A percentile compares a stretch with the other conserved stretches of the same genome.
Evolutionary conservation across 148 eudicot species (phyloP).

Genomic region (Polygonum maritimum): DNA sequence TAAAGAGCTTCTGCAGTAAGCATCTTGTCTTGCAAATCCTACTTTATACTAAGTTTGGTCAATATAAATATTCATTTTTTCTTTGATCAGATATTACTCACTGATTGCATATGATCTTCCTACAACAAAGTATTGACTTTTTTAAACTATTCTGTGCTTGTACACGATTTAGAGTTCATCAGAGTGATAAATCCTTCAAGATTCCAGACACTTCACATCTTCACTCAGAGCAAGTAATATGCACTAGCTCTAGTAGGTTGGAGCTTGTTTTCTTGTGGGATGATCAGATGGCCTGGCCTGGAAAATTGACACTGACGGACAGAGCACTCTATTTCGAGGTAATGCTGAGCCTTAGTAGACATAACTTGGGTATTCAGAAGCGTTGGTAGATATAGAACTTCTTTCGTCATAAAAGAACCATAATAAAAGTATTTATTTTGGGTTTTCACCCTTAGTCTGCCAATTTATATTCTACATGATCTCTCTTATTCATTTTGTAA

Average conservation of each 20-base stretch:
- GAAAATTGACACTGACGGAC: constrained; percentile 80
- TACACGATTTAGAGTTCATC: constrained; percentile 56
- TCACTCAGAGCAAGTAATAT: constrained; percentile 51
- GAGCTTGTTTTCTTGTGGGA: constrained; percentile 89
- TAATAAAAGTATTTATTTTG: background rate
- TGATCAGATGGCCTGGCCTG: constrained; percentile 89
- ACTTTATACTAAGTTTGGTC: background rate
- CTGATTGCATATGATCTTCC: background rate
- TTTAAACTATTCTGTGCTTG: background rate
- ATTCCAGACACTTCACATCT: constrained; percentile 29
- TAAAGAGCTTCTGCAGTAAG: constrained; percentile 73
- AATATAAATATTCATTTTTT: background rate
- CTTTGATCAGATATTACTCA: background rate
- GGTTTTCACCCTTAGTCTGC: background rate
- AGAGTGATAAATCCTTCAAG: constrained; percentile 55
- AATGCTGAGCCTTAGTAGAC: background rate
- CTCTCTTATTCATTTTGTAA: background rate
- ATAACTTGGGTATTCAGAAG: background rate
- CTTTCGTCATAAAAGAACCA: background rate
- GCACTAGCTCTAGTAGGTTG: constrained; percentile 69
- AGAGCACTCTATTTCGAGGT: constrained; percentile 92
- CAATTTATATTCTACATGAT: background rate
- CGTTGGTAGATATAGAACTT: background rate
- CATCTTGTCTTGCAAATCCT: constrained; percentile 11
- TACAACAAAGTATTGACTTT: background rate